Base-by-base conservation (phyloP, 192 early-diverging fungal genomes). In the Thamnidium elegans region DNA sequence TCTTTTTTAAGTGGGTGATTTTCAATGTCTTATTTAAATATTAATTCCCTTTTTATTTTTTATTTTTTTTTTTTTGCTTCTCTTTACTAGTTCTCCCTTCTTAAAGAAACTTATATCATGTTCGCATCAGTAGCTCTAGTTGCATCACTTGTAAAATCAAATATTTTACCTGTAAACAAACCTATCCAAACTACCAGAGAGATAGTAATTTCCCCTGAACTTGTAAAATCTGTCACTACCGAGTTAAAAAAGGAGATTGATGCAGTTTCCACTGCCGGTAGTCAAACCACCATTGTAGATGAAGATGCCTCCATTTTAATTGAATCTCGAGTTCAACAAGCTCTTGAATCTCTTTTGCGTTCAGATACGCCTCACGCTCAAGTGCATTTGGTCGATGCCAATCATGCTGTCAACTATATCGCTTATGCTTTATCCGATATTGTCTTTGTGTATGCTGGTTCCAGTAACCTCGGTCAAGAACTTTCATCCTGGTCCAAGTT, bases 371-470 rank as follows among this genome's bases (percentile, higher is more conserved):
- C 56, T 65, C 56, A 58, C 39, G 53, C 50, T 10, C 47, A 69
- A 17, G 55, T 65, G 15, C 23, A 74, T 31, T 64, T 78, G 13
- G 69, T 83, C 9, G 75, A 84, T 43, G 90, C 79, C 17, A 83
- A 89, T 68, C 81, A 82, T 14, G 92, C 89, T 4, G 77, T 86
- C 1, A 78, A 86, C 15, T 88, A 91, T 66, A 78, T 94, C 14
- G 87, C 91, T 6, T 92, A 93, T 69, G 82, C 80, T 23, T 79
- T 97, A 7, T 89, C 86, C 72, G 87, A 92, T 65, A 73, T 93
- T 53, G 79, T 87, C 46, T 97, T 93, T 78, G 84, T 95, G 63
- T 97, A 94, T 76, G 84, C 91, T 23, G 87, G 87, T 7, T 76
- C 81, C 31, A 78, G 78, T 20, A 81, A 87, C 46, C 70, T 89